A percentile compares a stretch with the other conserved stretches of the same genome.
phyloP scores from a whole-genome alignment of 1,284 basidiomycete species.

The Leccinum angustisporum region DNA sequence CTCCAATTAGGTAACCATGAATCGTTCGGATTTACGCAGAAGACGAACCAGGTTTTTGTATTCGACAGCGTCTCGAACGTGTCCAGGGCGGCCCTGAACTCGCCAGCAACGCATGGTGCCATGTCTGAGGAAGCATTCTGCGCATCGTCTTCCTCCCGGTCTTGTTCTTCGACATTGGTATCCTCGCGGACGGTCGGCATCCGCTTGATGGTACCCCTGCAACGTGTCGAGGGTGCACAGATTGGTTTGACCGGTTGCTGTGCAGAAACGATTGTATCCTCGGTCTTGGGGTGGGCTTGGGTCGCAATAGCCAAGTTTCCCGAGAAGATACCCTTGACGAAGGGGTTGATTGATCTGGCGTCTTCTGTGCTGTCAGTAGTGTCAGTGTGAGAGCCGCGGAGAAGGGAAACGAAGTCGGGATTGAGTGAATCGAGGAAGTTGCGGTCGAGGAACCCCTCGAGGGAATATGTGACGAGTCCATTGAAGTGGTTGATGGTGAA shows the following conservation, averaged over 20 bases:
- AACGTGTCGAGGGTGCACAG: constrained; percentile 84
- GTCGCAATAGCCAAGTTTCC: constrained; percentile 45
- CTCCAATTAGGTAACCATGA: constrained; percentile 92
- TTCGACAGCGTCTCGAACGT: constrained; percentile 81
- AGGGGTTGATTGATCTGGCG: constrained; percentile 77
- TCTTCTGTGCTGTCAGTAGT: constrained; percentile 53
- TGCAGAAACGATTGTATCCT: constrained; percentile 29
- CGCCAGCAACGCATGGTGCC: constrained; percentile 80
- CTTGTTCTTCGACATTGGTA: not conserved
- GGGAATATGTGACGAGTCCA: constrained; percentile 89
- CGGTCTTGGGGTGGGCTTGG: not conserved
- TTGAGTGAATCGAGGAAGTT: constrained; percentile 85
- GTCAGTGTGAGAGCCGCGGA: constrained; percentile 61
- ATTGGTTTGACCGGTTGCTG: constrained; percentile 93
- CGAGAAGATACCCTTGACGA: constrained; percentile 36
- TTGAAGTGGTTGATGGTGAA: constrained; percentile 95
- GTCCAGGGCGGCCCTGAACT: constrained; percentile 68
- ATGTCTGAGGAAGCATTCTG: constrained; percentile 42
- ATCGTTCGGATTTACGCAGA: constrained; percentile 94
- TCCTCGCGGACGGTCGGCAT: constrained; percentile 63
- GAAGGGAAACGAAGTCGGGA: constrained; percentile 88
- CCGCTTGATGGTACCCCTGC: constrained; percentile 67
- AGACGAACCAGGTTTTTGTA: constrained; percentile 86
- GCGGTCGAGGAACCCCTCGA: constrained; percentile 85
- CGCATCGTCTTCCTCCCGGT: constrained; percentile 39